Base-by-base conservation (phyloP, 805 yeast genomes). In the Yamadazyma akitaensis region DNA sequence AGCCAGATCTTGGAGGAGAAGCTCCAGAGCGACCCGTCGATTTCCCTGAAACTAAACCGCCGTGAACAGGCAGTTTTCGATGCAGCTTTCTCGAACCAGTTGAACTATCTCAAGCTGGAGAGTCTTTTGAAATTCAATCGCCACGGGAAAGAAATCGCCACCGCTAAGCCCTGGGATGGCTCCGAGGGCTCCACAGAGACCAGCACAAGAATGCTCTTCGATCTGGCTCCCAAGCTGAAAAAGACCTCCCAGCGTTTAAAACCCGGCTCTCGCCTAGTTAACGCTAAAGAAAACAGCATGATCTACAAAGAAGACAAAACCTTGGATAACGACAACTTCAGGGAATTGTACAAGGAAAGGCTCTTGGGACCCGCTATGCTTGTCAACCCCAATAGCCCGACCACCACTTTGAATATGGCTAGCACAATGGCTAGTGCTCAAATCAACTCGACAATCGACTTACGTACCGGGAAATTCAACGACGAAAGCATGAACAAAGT, bases 341-440 rank as follows among this genome's bases (percentile, higher is more conserved):
- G 72, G 36, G 82, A 82, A 42, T 56, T 81, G 54, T 85, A 86
- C 57, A 76, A 75, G 33, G 94, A 86, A 59, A 66, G 81, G 46
- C 72, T 87, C 21, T 59, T 80, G 8, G 85, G 86, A 0, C 85
- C 85, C 0, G 63, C 77, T 12, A 70, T 75, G 65, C 63, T 80
- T 12, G 42, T 63, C n/a, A 62, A 72, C 24, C 62, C 71, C 9
- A 65, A 73, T 19, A 63, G 73, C 3, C 68, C 77, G 25, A 58
- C 72, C 0, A 59, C 75, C 0, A 64, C 78, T 5, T 65, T 79
- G 40, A 83, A 79, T 28, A 61, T 79, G 48, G 78, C 85, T 24
- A 77, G 75, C 38, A 77, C 89, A 0, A 55, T 88, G 42, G 96
- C 96, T 0, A 88, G 85, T 55, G 81, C 82, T 32, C 70, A 81